Evolutionary conservation across 148 eudicot genomes (phyloP), one percentile per base, ranked within the genome.

Genomic region (Amaranthus palmeri): DNA sequence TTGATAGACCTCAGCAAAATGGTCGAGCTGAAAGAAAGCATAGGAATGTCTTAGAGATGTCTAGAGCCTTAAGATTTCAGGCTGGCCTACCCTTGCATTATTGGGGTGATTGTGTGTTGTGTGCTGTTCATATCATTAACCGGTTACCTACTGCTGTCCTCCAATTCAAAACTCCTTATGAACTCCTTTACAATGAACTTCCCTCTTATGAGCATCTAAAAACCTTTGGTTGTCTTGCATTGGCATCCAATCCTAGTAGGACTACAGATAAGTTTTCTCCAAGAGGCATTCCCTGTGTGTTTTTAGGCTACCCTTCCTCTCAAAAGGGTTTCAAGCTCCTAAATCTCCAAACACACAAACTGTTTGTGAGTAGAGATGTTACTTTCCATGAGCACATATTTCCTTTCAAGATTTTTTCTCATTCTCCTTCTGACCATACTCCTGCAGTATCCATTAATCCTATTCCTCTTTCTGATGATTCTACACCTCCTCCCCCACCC

Each of bases 1-100:
- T 9, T 2, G 61, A 69, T 12, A 54, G 5, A 6, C 72, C 61
- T 7, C 51, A 69, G 12, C 72, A 69, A 55, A 69, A 69, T 45
- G 62, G 52, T 0, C 10, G 13, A 2, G 11, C 10, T 0, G 60
- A 72, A 14, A 61, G 51, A 12, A 58, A 44, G 8, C 74, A 71
- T 17, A 4, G 56, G 10, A 48, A 72, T 36, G 6, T 72, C 4
- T 18, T 73, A 2, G 61, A 73, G 7, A 44, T 53, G 7, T n/a
- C 51, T 2, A 14, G 70, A 36, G 60, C 61, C 1, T 4, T 73
- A 2, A 13, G 52, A 7, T 8, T 73, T 12, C 62, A 64, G 4
- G 8, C 68, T 0, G 49, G 49, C 1, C 7, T 64, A 11, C 13
- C 52, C 5, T 4, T 50, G 0, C 6, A 9, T 2, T 54, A 12